A percentile compares a stretch with the other conserved stretches of the same genome.
phyloP scores from a whole-genome alignment of 2,329 filamentous ascomycete genomes.

The Hymenotorrendiella dingleyae region DNA sequence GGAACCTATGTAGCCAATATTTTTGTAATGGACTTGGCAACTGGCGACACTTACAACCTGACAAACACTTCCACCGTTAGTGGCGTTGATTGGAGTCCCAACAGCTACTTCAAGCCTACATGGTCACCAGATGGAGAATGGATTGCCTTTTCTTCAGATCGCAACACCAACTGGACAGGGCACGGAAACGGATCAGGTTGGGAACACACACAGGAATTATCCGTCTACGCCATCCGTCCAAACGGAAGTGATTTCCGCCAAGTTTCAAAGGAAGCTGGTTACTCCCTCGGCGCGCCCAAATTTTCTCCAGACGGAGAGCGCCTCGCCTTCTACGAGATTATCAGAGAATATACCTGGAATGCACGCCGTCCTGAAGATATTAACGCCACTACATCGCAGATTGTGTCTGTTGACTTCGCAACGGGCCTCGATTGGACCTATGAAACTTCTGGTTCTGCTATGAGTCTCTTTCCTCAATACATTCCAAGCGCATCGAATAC shows the following conservation, averaged over 20 bases:
- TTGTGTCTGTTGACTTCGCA: conserved; percentile 35
- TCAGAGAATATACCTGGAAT: conserved; percentile 33
- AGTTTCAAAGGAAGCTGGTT: conserved; percentile 30
- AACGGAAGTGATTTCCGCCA: conserved; percentile 34
- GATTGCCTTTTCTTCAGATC: conserved; percentile 37
- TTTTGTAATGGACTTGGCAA: conserved; percentile 35
- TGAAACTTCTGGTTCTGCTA: conserved; percentile 15
- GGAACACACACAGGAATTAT: conserved; percentile 37
- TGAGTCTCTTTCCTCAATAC: conserved; percentile 15
- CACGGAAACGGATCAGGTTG: conserved; percentile 36
- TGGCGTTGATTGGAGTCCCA: conserved; percentile 23
- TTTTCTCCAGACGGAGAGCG: conserved; percentile 34
- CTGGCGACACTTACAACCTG: conserved; percentile 31
- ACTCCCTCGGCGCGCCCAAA: conserved; percentile 34
- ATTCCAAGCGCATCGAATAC: conserved; percentile 7
- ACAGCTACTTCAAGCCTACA: conserved; percentile 34
- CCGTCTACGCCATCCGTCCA: conserved; percentile 35
- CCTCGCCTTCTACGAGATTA: conserved; percentile 37
- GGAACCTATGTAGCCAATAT: conserved; percentile 34
- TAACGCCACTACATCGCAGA: conserved; percentile 28
- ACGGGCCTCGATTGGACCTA: conserved; percentile 32
- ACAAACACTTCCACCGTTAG: conserved; percentile 30
- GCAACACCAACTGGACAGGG: conserved; percentile 37
- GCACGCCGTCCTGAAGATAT: conserved; percentile 29
- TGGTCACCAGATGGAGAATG: conserved; percentile 39